Evolutionary conservation across 352 stramenopile genomes (phyloP).

Genomic region (Pythium dissimile): DNA sequence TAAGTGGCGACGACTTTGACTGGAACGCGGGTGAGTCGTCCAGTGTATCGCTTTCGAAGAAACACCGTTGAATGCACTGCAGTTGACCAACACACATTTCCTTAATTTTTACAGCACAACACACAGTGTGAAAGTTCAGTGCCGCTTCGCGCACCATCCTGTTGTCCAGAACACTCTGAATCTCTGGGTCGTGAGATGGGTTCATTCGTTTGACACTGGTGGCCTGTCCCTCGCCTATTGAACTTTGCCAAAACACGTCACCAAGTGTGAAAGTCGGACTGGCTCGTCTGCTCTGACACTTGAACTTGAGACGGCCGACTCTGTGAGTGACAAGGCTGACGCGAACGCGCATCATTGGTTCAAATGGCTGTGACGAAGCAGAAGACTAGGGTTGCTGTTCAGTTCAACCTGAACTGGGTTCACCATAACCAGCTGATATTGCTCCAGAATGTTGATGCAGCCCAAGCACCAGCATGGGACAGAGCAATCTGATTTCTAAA

Average conservation of each 20-base stretch:
- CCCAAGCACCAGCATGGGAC: conserved; percentile 13
- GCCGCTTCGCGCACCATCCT: too few species aligned
- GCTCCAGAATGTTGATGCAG: conserved; percentile 7
- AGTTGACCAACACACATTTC: too few species aligned
- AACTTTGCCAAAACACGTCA: not conserved
- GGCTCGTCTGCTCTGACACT: not conserved
- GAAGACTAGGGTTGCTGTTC: conserved; percentile 16
- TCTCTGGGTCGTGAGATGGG: conserved; percentile 1
- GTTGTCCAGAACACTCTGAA: conserved; percentile 3
- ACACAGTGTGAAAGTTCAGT: too few species aligned
- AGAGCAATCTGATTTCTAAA: not conserved
- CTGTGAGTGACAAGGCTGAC: conserved; percentile 2
- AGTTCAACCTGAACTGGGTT: not conserved
- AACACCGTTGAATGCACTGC: too few species aligned
- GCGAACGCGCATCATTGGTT: conserved; percentile 5
- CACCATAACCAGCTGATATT: conserved; percentile 2
- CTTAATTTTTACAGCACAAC: too few species aligned
- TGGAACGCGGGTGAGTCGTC: too few species aligned
- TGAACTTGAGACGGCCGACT: conserved; percentile 11
- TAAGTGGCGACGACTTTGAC: too few species aligned
- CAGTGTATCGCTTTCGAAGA: too few species aligned
- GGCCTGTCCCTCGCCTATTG: not conserved
- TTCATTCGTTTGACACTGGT: conserved; percentile 16
- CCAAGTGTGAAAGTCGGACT: conserved; percentile 7
- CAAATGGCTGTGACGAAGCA: conserved; percentile 10